Conservation (phyloP, 495 filamentous ascomycete genomes). For the Astrocystis sublimbata region DNA sequence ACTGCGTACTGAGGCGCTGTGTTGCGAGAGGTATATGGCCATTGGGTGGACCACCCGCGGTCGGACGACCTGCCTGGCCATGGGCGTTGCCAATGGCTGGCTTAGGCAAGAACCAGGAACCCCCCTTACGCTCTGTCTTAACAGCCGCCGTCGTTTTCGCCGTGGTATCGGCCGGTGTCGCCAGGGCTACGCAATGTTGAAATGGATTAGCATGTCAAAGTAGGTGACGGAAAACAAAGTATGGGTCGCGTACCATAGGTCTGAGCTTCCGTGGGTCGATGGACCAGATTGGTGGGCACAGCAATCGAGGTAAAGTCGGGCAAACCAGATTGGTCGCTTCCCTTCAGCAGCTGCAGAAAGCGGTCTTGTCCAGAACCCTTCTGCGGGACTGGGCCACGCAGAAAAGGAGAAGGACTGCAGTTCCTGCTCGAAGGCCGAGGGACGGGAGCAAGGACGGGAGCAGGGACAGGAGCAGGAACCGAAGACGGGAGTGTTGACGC, state of each 20-base stretch:
- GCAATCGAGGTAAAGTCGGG: background rate
- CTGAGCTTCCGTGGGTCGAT: background rate
- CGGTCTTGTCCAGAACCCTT: slow-evolving; percentile 22
- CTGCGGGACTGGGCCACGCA: slow-evolving; percentile 13
- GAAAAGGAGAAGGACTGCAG: background rate
- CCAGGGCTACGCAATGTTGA: background rate
- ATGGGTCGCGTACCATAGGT: background rate
- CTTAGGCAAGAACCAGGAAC: background rate
- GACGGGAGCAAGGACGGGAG: background rate
- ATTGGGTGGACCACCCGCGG: background rate
- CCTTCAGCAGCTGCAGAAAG: slow-evolving; percentile 15
- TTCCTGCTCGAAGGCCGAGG: background rate
- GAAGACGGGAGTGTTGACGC: background rate
- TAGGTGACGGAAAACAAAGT: background rate
- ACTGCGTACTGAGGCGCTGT: slow-evolving; percentile 21
- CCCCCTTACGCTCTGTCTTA: background rate
- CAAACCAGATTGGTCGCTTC: background rate
- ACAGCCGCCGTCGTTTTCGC: background rate
- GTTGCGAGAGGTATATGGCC: slow-evolving; percentile 6
- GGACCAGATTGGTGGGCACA: background rate
- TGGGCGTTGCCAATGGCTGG: background rate
- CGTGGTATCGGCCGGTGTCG: background rate
- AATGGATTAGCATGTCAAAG: background rate
- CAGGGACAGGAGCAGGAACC: background rate
- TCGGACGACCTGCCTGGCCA: background rate